Percentiles rank a stretch among this genome's conserved stretches.
Evolutionary conservation across 306 rosid genomes (phyloP).

Genomic region (Glycine soja): DNA sequence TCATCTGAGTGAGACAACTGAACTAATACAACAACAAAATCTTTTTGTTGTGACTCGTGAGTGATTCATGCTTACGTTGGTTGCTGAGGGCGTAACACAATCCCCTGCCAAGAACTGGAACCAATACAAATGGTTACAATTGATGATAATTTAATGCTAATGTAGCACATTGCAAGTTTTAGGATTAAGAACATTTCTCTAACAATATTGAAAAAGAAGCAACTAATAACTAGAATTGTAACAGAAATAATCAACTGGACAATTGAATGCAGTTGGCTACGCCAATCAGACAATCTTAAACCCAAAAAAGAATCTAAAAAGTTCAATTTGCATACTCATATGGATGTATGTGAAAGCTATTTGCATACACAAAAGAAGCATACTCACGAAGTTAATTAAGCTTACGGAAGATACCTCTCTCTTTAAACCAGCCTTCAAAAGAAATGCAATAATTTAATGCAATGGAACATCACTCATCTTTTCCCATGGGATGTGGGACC

Average conservation of each 20-base stretch:
- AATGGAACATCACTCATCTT: slow-evolving; percentile 4
- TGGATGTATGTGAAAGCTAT: not conserved
- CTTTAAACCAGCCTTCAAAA: slow-evolving; percentile 34
- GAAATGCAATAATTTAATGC: not conserved
- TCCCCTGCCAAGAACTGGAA: not conserved
- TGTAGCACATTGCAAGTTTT: not conserved
- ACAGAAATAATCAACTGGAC: not conserved
- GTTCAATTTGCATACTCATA: not conserved
- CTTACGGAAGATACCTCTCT: slow-evolving; percentile 29
- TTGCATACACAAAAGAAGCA: not conserved
- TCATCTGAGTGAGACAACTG: not conserved
- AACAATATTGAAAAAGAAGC: slow-evolving; percentile 18
- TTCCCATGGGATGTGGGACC: slow-evolving; percentile 25
- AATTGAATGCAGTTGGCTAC: not conserved
- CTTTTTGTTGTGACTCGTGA: not conserved
- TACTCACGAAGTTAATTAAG: not conserved
- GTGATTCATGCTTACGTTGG: not conserved
- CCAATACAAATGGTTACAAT: not conserved
- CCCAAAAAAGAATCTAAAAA: not conserved
- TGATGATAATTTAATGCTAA: not conserved
- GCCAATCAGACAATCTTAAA: not conserved
- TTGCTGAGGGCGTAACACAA: not conserved
- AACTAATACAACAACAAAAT: not conserved
- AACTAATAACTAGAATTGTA: not conserved
- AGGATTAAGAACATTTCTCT: slow-evolving; percentile 18